Conservation (phyloP, 78 protist genomes). For the Dictyostelium brefeldianum region DNA sequence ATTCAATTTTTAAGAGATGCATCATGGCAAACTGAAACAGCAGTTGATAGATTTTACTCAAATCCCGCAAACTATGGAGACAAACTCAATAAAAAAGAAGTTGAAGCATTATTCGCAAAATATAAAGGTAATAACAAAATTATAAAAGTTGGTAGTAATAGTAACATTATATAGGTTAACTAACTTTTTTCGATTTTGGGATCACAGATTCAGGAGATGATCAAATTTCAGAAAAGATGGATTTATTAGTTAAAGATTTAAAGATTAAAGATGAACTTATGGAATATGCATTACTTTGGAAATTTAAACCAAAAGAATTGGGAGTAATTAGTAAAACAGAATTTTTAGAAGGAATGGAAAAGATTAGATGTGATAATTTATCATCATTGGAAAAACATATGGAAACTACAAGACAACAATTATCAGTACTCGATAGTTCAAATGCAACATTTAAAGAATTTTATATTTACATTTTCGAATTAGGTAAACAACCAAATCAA, state of each 20-base stretch:
- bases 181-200: no score
- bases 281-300: conserved; percentile 66
- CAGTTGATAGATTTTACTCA: conserved; percentile 21
- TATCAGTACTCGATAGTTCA: neutral
- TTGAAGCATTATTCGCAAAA: conserved; percentile 18
- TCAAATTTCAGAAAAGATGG: conserved; percentile 47
- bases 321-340: conserved; percentile 35
- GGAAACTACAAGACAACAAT: neutral
- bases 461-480: conserved; percentile 41
- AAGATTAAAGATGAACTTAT: conserved; percentile 2
- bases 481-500: conserved; percentile 42
- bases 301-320: conserved; percentile 34
- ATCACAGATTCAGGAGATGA: conserved; percentile 40
- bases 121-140: conserved; percentile 34
- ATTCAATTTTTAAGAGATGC: conserved; percentile 34
- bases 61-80: conserved; percentile 36
- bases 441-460: conserved; percentile 28
- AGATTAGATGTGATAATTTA: conserved; percentile 8
- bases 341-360: conserved; percentile 14
- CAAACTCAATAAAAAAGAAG: neutral
- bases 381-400: conserved; percentile 28
- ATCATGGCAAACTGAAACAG: conserved; percentile 25
- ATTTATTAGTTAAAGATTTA: neutral
- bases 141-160: no score
- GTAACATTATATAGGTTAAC: neutral